Percentiles rank a stretch among this genome's conserved stretches.
Evolutionary conservation across 257 asterid genomes (phyloP).

Genomic region (Nicotiana tabacum): DNA sequence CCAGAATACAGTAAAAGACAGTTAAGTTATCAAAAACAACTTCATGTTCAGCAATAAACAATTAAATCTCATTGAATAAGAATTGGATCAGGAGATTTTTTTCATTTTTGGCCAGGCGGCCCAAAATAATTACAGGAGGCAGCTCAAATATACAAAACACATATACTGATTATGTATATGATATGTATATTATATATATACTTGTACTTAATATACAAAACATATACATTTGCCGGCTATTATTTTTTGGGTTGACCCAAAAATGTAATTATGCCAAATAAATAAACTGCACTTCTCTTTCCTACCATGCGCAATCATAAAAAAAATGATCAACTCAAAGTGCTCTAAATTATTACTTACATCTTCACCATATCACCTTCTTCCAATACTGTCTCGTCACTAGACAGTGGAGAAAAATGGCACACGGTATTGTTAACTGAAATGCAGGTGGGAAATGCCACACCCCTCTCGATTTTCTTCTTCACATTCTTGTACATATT

Average conservation of each 20-base stretch:
- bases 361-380: conserved; percentile 76
- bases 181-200: too few species aligned
- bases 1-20: not conserved
- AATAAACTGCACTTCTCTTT: not conserved
- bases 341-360: conserved; percentile 30
- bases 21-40: not conserved
- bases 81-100: not conserved
- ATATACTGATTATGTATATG: too few species aligned
- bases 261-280: too few species aligned
- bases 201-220: too few species aligned
- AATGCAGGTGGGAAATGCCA: conserved; percentile 90
- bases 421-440: conserved; percentile 80
- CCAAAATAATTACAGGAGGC: too few species aligned
- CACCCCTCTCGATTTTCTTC: conserved; percentile 92
- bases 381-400: conserved; percentile 65
- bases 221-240: too few species aligned
- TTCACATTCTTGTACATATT: conserved; percentile 87
- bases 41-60: not conserved
- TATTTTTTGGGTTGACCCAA: too few species aligned
- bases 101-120: not conserved
- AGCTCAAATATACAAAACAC: too few species aligned
- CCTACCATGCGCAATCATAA: not conserved
- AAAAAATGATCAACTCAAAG: not conserved
- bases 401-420: conserved; percentile 77
- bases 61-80: not conserved